These are phyloP conservation scores for Parathielavia hyrcaniae DNA, from an alignment of 495 filamentous ascomycete species.

Conservation along the genomic window DNA sequence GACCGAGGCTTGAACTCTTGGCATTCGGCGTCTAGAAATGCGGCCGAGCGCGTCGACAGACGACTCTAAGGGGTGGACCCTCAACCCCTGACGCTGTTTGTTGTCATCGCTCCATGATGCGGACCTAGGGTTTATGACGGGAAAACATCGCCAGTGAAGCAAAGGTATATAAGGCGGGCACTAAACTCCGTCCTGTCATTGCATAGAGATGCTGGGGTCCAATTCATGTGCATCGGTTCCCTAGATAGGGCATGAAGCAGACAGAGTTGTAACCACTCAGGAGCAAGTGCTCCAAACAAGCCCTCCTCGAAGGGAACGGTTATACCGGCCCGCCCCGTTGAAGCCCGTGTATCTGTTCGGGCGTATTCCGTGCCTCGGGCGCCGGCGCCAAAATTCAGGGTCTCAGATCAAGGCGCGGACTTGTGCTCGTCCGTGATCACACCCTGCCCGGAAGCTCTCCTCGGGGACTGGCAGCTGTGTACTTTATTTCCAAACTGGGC, in stretches of 20 bases:
- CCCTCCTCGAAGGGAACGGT: background rate
- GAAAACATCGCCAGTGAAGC: too few species aligned
- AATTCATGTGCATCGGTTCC: too few species aligned
- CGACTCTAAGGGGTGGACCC: background rate
- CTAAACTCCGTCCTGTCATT: too few species aligned
- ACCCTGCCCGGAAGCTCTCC: background rate
- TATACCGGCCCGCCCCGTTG: conserved; percentile 9
- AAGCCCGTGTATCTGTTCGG: background rate
- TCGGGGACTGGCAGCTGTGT: background rate
- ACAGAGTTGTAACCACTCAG: background rate
- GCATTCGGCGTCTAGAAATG: background rate
- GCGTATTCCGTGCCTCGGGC: background rate
- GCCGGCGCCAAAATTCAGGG: background rate
- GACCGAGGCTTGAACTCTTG: background rate
- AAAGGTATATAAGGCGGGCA: too few species aligned
- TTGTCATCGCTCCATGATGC: background rate
- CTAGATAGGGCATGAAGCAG: too few species aligned
- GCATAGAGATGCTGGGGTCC: too few species aligned
- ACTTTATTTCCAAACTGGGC: conserved; percentile 4
- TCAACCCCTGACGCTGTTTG: too few species aligned
- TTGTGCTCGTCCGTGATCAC: background rate
- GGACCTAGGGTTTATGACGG: background rate
- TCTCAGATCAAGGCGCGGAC: background rate
- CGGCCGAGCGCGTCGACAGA: background rate
- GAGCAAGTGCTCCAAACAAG: background rate